These are phyloP conservation scores for Stentor roeselii DNA, from an alignment of 73 alveolate species.

Conservation along the genomic window DNA sequence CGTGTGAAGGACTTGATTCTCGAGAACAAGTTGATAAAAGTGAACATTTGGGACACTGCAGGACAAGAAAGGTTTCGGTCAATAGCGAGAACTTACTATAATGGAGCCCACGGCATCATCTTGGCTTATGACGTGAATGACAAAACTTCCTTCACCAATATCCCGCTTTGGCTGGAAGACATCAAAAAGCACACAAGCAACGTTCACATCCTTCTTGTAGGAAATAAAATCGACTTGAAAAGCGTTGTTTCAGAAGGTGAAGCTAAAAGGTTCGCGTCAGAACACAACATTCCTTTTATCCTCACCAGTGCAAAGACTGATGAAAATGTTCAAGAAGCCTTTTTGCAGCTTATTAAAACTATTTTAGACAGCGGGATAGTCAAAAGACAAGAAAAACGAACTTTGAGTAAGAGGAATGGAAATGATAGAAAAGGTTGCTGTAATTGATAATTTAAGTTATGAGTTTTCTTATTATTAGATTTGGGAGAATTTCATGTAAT, in stretches of 20 bases:
- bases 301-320: neutral
- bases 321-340: constrained; percentile 2
- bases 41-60: constrained; percentile 92
- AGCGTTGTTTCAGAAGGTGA: neutral
- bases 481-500: neutral
- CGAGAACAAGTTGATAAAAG: constrained; percentile 60
- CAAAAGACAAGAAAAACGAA: neutral
- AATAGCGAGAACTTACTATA: constrained; percentile 79
- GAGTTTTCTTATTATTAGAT: no score
- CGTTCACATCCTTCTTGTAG: neutral
- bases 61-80: constrained; percentile 89
- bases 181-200: neutral
- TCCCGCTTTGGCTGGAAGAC: neutral
- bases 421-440: neutral
- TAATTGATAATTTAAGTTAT: neutral
- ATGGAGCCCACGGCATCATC: constrained; percentile 92
- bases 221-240: neutral
- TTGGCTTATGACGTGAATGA: constrained; percentile 65
- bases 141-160: neutral
- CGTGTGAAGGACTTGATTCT: constrained; percentile 61
- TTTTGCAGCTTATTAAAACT: no score
- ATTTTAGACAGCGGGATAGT: neutral
- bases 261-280: neutral
- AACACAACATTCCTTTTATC: neutral
- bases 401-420: neutral